phyloP scores from a whole-genome alignment of 805 yeast species.

The Barnettozyma populi region DNA sequence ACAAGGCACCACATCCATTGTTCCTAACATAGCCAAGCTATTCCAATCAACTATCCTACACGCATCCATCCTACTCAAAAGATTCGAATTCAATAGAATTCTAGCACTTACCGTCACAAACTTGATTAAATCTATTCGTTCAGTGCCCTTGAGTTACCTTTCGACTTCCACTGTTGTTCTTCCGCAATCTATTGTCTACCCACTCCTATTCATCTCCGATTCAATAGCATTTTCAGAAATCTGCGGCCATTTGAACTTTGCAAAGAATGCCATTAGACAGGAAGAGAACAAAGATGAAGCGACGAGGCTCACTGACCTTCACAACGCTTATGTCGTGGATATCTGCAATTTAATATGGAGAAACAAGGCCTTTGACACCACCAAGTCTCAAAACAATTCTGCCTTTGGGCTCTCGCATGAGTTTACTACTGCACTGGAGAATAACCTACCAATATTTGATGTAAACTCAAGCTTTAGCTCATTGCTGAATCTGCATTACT shows the following conservation, averaged over 20 bases:
- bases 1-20: neutral
- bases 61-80: neutral
- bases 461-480: slow-evolving; percentile 17
- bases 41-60: slow-evolving; percentile 2
- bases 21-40: neutral
- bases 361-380: slow-evolving; percentile 41
- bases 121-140: slow-evolving; percentile 11
- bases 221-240: slow-evolving; percentile 41
- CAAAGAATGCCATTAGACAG: slow-evolving; percentile 19
- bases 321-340: slow-evolving; percentile 51
- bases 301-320: slow-evolving; percentile 29
- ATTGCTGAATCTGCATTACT: slow-evolving; percentile 37
- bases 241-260: slow-evolving; percentile 40
- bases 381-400: slow-evolving; percentile 25
- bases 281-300: slow-evolving; percentile 14
- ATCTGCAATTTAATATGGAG: slow-evolving; percentile 52
- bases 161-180: slow-evolving; percentile 27
- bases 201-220: slow-evolving; percentile 35
- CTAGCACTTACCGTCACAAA: slow-evolving; percentile 8
- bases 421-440: slow-evolving; percentile 21
- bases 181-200: slow-evolving; percentile 36
- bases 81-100: slow-evolving; percentile 4
- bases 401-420: slow-evolving; percentile 28
- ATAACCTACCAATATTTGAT: slow-evolving; percentile 23
- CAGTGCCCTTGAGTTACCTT: slow-evolving; percentile 20